Conservation (phyloP, 306 rosid species). For the Cyamopsis tetragonoloba region DNA sequence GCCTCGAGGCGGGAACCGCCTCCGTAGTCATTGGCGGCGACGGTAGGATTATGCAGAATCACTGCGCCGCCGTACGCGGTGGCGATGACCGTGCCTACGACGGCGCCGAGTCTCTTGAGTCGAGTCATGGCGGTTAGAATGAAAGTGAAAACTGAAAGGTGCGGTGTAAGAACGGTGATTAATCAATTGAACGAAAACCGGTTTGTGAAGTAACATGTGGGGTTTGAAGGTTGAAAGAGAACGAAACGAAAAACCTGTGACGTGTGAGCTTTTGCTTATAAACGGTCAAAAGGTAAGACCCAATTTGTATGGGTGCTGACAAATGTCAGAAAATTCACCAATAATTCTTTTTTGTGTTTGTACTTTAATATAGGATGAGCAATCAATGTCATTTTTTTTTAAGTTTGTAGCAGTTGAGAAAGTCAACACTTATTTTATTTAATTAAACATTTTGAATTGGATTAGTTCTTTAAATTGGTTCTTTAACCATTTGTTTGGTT, state of each 20-base stretch:
- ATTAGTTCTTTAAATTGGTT: too few species aligned
- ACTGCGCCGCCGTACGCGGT: conserved; percentile 52
- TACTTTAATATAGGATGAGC: conserved; percentile 6
- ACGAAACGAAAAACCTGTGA: too few species aligned
- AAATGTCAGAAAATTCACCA: conserved; percentile 19
- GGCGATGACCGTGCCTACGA: conserved; percentile 44
- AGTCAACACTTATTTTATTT: conserved; percentile 1
- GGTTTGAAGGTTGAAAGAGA: background rate
- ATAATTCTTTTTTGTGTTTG: background rate
- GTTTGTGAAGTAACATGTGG: background rate
- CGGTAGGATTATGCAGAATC: conserved; percentile 39
- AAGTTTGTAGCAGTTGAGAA: background rate
- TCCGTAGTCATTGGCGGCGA: conserved; percentile 50
- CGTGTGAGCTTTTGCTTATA: background rate
- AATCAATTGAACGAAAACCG: background rate
- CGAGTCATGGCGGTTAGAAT: conserved; percentile 38
- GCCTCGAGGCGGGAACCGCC: conserved; percentile 31
- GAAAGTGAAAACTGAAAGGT: background rate
- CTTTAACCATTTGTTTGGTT: too few species aligned
- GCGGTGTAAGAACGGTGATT: conserved; percentile 12
- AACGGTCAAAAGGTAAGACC: conserved; percentile 15
- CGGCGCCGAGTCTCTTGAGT: conserved; percentile 50
- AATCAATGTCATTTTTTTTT: conserved; percentile 29
- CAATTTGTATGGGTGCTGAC: background rate
- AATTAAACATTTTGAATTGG: background rate